Conservation (phyloP, 1,284 basidiomycete genomes). For the Cryptococcus sp. region DNA sequence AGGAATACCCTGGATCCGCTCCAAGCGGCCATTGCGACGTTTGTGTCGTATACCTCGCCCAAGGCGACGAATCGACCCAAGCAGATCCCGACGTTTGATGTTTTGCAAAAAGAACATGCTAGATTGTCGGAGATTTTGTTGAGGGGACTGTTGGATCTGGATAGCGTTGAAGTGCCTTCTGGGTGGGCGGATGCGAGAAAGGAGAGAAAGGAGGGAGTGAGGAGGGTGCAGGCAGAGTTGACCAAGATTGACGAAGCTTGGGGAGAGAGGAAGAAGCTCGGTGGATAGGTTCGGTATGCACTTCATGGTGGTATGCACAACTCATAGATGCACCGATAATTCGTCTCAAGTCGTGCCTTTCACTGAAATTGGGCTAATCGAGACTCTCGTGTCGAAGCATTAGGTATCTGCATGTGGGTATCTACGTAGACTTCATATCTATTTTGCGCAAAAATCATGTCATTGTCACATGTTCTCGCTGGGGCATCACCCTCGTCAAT, state of each 20-base stretch:
- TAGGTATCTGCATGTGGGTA: conserved; percentile 9
- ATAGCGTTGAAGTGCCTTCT: conserved; percentile 47
- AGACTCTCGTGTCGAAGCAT: no score
- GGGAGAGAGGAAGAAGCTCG: conserved; percentile 43
- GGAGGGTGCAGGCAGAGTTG: conserved; percentile 46
- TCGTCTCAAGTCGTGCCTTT: no score
- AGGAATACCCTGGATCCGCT: conserved; percentile 28
- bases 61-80: conserved; percentile 31
- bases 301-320: background rate
- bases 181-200: conserved; percentile 47
- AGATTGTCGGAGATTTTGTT: conserved; percentile 47
- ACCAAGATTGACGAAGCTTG: conserved; percentile 47
- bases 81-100: conserved; percentile 34
- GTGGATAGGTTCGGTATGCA: conserved; percentile 11
- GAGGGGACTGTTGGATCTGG: conserved; percentile 48
- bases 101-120: conserved; percentile 44
- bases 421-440: background rate
- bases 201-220: conserved; percentile 49
- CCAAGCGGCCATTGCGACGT: conserved; percentile 29
- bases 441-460: no score
- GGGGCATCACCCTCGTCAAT: background rate
- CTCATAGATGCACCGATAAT: no score
- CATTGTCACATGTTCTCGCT: conserved; percentile 22
- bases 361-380: no score
- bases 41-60: conserved; percentile 29